These are phyloP conservation scores for Sutorius australiensis DNA, from an alignment of 768 basidiomycete species.

Conservation along the genomic window DNA sequence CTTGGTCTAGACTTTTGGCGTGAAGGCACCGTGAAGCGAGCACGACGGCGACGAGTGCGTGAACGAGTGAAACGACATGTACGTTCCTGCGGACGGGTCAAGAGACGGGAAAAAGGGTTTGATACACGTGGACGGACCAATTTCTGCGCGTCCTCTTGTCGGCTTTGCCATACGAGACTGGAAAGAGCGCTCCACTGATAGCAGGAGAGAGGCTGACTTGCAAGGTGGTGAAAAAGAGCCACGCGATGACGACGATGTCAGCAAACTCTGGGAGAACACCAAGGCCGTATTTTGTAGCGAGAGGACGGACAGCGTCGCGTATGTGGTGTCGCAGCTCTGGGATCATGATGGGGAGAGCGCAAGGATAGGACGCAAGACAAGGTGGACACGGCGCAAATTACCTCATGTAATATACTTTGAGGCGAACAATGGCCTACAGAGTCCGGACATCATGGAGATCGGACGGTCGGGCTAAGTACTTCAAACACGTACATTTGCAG, in stretches of 20 bases:
- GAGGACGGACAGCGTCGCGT: conserved; percentile 29
- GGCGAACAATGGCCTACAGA: conserved; percentile 11
- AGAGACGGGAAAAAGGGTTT: neutral
- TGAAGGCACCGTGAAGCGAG: conserved; percentile 55
- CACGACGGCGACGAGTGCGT: conserved; percentile 65
- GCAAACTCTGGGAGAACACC: conserved; percentile 54
- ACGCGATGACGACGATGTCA: conserved; percentile 49
- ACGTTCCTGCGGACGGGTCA: conserved; percentile 48
- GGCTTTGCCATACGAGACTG: conserved; percentile 47
- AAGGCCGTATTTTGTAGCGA: conserved; percentile 41
- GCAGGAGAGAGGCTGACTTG: conserved; percentile 58
- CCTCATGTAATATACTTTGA: conserved; percentile 9
- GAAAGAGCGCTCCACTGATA: conserved; percentile 45
- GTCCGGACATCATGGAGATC: neutral
- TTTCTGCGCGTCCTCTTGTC: conserved; percentile 49
- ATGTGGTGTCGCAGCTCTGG: conserved; percentile 27
- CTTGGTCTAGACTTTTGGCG: conserved; percentile 43
- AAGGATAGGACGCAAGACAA: neutral
- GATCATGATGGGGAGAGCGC: conserved; percentile 20
- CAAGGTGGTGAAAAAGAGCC: conserved; percentile 53
- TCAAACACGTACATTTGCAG: conserved; percentile 31
- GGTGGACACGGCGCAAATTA: conserved; percentile 4
- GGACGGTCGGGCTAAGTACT: neutral
- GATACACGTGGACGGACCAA: conserved; percentile 41
- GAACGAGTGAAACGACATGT: conserved; percentile 69